A percentile compares a stretch with the other conserved stretches of the same genome.
Evolutionary conservation across 202 grass and related monocot genomes (phyloP).

Genomic region (Musa balbisiana): DNA sequence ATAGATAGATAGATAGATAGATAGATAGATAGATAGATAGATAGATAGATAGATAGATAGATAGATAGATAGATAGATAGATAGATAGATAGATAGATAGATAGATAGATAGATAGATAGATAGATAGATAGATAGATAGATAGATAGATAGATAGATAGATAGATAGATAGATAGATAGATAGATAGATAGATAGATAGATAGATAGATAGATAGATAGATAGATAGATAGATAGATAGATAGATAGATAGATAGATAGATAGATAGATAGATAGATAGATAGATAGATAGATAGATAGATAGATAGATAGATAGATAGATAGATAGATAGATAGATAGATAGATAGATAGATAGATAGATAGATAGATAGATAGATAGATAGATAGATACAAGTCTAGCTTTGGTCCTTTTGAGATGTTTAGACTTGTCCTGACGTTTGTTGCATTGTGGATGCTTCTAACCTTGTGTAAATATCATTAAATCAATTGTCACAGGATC

Average conservation of each 20-base stretch:
- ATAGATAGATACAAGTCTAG: conserved; percentile 28
- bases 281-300: conserved; percentile 51
- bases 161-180: conserved; percentile 41
- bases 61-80: conserved; percentile 55
- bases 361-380: conserved; percentile 51
- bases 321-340: conserved; percentile 41
- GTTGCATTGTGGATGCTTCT: too few species aligned
- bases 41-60: conserved; percentile 51
- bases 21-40: conserved; percentile 37
- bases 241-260: conserved; percentile 41
- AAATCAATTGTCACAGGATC: too few species aligned
- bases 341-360: conserved; percentile 37
- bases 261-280: conserved; percentile 37
- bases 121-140: conserved; percentile 51
- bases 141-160: conserved; percentile 55
- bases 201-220: conserved; percentile 51
- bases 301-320: conserved; percentile 55
- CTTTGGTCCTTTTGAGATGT: too few species aligned
- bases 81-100: conserved; percentile 41
- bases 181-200: conserved; percentile 37
- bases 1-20: conserved; percentile 41
- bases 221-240: conserved; percentile 55
- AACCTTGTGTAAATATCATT: too few species aligned
- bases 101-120: conserved; percentile 37
- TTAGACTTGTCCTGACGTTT: too few species aligned